A percentile compares a stretch with the other conserved stretches of the same genome.
Conservation (phyloP, 441 rosid genomes). For the Erodium texanum region DNA sequence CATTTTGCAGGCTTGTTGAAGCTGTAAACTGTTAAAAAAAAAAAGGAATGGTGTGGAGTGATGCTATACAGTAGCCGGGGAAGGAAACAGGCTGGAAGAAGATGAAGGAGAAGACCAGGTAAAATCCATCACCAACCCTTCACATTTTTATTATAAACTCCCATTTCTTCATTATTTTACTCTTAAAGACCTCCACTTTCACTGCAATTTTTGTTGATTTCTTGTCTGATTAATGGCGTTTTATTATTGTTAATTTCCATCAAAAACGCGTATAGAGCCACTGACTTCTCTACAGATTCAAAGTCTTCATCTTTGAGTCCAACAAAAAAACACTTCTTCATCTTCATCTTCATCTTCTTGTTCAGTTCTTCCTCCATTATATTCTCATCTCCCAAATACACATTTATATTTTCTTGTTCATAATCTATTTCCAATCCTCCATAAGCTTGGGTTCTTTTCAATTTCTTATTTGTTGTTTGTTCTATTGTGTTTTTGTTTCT, state of each 20-base stretch:
- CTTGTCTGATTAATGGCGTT: not conserved
- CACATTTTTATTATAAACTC: not conserved
- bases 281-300: not conserved
- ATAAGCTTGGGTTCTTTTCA: not conserved
- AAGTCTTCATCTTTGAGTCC: no score
- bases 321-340: no score
- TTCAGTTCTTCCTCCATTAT: not conserved
- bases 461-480: not conserved
- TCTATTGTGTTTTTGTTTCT: not conserved
- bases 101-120: conserved; percentile 1
- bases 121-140: not conserved
- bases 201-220: not conserved
- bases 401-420: not conserved
- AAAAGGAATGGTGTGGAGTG: not conserved
- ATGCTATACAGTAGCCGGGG: not conserved
- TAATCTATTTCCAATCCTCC: no score
- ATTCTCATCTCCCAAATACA: not conserved
- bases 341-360: no score
- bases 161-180: no score
- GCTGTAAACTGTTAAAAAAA: not conserved
- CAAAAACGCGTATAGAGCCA: not conserved
- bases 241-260: not conserved
- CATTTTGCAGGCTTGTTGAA: not conserved
- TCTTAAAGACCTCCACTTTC: not conserved
- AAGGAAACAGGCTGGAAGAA: not conserved